Evolutionary conservation across 345 rosid species (phyloP).

Genomic region (Excoecaria cochinchinensis): DNA sequence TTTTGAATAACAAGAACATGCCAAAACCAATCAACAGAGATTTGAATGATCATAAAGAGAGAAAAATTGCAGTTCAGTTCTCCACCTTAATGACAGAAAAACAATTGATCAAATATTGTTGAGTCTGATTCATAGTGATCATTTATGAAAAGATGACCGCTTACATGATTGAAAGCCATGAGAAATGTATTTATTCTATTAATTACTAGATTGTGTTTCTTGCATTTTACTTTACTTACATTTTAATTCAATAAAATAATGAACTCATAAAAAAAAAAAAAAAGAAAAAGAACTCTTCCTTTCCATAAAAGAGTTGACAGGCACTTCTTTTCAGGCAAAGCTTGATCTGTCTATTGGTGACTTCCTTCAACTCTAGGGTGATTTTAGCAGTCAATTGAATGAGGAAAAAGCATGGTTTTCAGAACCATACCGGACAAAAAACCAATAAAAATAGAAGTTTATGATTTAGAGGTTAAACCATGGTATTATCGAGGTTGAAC

Average conservation of each 20-base stretch:
- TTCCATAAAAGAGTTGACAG: not conserved
- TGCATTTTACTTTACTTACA: not conserved
- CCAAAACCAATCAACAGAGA: not conserved
- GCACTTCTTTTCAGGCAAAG: not conserved
- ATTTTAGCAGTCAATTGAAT: too few species aligned
- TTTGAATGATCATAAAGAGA: not conserved
- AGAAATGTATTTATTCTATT: not conserved
- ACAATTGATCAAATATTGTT: not conserved
- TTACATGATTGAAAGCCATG: not conserved
- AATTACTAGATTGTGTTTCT: not conserved
- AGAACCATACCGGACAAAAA: too few species aligned
- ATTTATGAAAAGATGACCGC: not conserved
- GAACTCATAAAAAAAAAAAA: not conserved
- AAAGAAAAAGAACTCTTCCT: not conserved
- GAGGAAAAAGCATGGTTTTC: too few species aligned
- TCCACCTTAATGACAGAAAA: not conserved
- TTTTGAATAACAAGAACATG: not conserved
- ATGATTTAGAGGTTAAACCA: too few species aligned
- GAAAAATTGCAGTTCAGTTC: not conserved
- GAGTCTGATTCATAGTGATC: not conserved
- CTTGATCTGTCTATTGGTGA: not conserved
- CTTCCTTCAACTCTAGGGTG: too few species aligned
- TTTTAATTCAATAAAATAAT: not conserved
- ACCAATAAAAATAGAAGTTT: too few species aligned
- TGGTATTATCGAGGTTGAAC: too few species aligned